Base-by-base conservation (phyloP, 345 rosid species). In the Dovyalis caffra region DNA sequence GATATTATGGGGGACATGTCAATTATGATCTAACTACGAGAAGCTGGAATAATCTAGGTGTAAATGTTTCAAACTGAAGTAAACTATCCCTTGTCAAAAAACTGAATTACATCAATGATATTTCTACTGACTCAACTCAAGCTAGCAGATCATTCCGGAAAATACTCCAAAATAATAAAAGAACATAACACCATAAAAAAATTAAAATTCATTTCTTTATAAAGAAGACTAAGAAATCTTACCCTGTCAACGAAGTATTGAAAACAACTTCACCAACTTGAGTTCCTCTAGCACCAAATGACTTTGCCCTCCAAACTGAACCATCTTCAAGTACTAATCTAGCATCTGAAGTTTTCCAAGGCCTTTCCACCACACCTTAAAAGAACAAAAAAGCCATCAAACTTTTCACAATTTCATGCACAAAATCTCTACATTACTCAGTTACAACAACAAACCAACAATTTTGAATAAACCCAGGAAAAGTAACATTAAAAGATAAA, bases 231-330 rank as follows among this genome's bases (percentile, higher is more conserved):
- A 49, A 37, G 67, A 31, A 26, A 57, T 40, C 83, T 65, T 64
- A 93, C 98, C 98, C 97, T 18, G 98, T 96, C 82, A 96, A 79
- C 63, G 98, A 96, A 28, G 99, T 96, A 76, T 93, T 95, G 81
- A 95, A 95, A 6, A 95, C 99, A 72, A 95, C 92, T 84, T 95
- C 98, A 0, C 98, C 98, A 70, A 95, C 89, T 83, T 90, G 97
- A 10, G 98, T 93, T 60, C 98, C 99, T 12, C 85, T 84, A 67
- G 97, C 96, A 85, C 99, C 98, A 79, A 95, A 95, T 3, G 99
- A 88, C 87, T 93, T 96, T 49, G 98, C 99, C 72, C 76, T 88
- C 99, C 99, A 96, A 21, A 90, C 35, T 3, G 99, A 93, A 74
- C 99, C 98, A 69, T 93, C 99, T 79, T 90, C 95, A 70, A 92